Conservation (phyloP, 2,329 filamentous ascomycete genomes). For the Botrytis hyacinthi region DNA sequence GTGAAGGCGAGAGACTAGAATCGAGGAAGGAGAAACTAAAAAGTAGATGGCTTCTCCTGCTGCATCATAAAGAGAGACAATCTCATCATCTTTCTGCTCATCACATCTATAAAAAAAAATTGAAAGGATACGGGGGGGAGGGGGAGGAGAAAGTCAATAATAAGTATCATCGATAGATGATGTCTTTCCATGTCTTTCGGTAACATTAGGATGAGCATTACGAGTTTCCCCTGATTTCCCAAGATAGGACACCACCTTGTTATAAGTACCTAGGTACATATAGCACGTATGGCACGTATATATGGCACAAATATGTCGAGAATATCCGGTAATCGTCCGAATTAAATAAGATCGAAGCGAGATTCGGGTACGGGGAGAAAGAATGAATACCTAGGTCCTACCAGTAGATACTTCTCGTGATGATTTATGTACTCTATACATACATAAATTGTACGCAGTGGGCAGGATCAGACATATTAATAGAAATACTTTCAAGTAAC, state of each 20-base stretch:
- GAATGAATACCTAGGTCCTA: background rate
- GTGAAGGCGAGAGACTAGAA: background rate
- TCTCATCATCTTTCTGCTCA: constrained; percentile 16
- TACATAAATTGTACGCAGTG: background rate
- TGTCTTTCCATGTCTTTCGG: background rate
- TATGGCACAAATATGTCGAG: background rate
- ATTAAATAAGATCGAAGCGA: background rate
- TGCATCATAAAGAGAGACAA: constrained; percentile 10
- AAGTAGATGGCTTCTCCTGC: background rate
- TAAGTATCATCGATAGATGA: background rate
- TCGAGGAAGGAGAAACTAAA: background rate
- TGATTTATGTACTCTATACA: background rate
- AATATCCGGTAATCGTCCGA: background rate
- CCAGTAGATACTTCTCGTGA: background rate
- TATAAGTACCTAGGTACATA: background rate
- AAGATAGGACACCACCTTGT: background rate
- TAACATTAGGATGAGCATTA: constrained; percentile 7
- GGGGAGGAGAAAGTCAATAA: background rate
- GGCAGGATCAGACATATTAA: background rate
- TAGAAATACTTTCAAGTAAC: background rate
- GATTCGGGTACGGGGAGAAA: background rate
- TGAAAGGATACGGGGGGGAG: background rate
- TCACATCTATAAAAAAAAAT: background rate
- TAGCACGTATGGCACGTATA: background rate
- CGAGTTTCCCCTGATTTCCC: constrained; percentile 10